Evolutionary conservation across 441 rosid species (phyloP), one percentile per base, ranked within the genome.

Genomic region (Populus hybrid): DNA sequence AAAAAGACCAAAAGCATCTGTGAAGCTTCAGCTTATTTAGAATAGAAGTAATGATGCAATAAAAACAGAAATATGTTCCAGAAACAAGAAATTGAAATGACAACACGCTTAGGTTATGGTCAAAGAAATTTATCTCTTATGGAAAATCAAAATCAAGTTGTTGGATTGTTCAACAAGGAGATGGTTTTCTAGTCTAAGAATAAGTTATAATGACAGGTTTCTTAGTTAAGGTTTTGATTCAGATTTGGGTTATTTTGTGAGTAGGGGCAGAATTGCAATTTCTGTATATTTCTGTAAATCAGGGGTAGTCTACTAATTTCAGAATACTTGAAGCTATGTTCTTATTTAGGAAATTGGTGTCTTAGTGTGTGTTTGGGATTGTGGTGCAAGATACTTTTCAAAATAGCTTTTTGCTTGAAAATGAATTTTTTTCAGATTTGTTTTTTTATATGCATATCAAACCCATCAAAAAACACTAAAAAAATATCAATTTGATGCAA

Each of bases 11-110:
- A 53, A 38, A 50, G 40, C 70, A 40, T 32, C 24, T 42, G 30
- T 3, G 9, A 21, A 34, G 24, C 53, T 70, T 3, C n/a, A 21
- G n/a, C 68, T 24, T 65, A 24, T 65, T 28, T 24, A 1, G 68
- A 24, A 28, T 53, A 28, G 68, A 65, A 23, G 23, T 65, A 65
- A 1, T 65, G 24, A 23, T 65, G 68, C 7, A 23, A 28, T 23
- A 65, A 11, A 24, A 24, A 24, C 6, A 24, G 3, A 65, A 65
- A 65, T 5, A 65, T 65, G 69, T 65, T 5, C 32, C 69, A n/a
- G 32, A 65, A 65, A 65, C 32, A 65, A 65, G 69, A 65, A 65
- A 65, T 65, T 64, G 59, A 50, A 50, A 50, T 50, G n/a, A 50
- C 7, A 0, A 50, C 59, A 0, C 7, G 7, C 59, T 50, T 50